These are phyloP conservation scores for Plasmodium knowlesi DNA, from an alignment of 169 alveolate species.

Conservation along the genomic window DNA sequence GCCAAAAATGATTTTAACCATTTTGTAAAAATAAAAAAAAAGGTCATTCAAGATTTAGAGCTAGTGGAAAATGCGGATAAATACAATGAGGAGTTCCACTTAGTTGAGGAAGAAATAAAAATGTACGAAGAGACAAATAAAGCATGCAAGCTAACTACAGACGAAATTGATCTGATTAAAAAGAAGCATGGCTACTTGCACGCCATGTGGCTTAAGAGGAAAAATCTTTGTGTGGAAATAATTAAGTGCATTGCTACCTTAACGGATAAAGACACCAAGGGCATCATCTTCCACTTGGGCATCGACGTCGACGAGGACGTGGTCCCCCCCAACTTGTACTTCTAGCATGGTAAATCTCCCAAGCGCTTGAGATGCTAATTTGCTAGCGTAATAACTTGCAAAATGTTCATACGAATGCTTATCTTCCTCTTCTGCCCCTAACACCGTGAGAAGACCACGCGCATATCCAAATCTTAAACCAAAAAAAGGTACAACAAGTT, in stretches of 20 bases:
- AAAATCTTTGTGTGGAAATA: slow-evolving; percentile 45
- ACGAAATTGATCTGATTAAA: slow-evolving; percentile 62
- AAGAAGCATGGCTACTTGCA: slow-evolving; percentile 65
- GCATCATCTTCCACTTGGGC: slow-evolving; percentile 64
- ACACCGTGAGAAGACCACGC: neutral
- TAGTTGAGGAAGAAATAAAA: slow-evolving; percentile 46
- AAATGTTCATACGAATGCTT: neutral
- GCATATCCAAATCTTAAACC: neutral
- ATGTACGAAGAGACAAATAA: slow-evolving; percentile 33
- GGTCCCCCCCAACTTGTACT: slow-evolving; percentile 33
- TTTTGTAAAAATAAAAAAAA: slow-evolving; percentile 65
- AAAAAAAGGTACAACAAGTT: neutral
- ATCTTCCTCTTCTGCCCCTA: neutral
- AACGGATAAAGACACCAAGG: slow-evolving; percentile 68
- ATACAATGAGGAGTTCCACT: slow-evolving; percentile 9
- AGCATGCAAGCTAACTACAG: slow-evolving; percentile 30
- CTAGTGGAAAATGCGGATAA: slow-evolving; percentile 25
- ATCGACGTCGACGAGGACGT: slow-evolving; percentile 70
- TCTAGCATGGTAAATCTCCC: neutral
- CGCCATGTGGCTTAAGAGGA: slow-evolving; percentile 52
- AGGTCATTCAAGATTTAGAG: slow-evolving; percentile 42
- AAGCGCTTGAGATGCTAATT: no score
- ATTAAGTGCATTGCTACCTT: slow-evolving; percentile 62
- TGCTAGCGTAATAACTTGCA: no score
- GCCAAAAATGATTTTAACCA: slow-evolving; percentile 25